Percentiles rank a stretch among this genome's conserved stretches.
These are phyloP conservation scores for Monosporozyma siamensis DNA, from an alignment of 805 yeast species.

Conservation along the genomic window DNA sequence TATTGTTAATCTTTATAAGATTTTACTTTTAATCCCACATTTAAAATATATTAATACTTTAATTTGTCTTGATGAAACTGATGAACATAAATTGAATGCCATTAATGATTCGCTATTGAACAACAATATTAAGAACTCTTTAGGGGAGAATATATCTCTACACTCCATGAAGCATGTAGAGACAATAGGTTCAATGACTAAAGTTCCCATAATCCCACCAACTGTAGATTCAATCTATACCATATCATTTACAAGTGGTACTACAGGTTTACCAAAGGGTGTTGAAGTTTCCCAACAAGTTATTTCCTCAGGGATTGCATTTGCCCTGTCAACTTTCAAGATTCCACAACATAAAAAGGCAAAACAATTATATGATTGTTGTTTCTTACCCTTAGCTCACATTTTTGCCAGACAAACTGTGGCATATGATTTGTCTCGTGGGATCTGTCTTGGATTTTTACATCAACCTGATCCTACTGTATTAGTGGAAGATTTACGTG, in stretches of 20 bases:
- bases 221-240: constrained; percentile 46
- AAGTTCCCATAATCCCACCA: constrained; percentile 39
- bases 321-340: constrained; percentile 31
- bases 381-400: constrained; percentile 52
- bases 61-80: constrained; percentile 45
- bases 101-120: constrained; percentile 24
- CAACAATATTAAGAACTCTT: constrained; percentile 19
- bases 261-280: constrained; percentile 70
- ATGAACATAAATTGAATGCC: constrained; percentile 27
- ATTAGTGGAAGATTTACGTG: constrained; percentile 48
- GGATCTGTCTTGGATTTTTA: constrained; percentile 47
- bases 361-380: constrained; percentile 27
- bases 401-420: constrained; percentile 43
- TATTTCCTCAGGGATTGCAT: constrained; percentile 41
- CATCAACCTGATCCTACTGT: constrained; percentile 43
- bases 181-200: constrained; percentile 35
- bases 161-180: constrained; percentile 35
- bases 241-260: constrained; percentile 65
- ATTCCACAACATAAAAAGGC: constrained; percentile 19
- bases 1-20: constrained; percentile 38
- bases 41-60: constrained; percentile 40
- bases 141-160: constrained; percentile 33
- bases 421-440: constrained; percentile 37
- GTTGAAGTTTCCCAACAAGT: constrained; percentile 47
- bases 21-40: constrained; percentile 38